Evolutionary conservation across 768 basidiomycete species (phyloP).

Genomic region (Termitomyces eurrhizus): DNA sequence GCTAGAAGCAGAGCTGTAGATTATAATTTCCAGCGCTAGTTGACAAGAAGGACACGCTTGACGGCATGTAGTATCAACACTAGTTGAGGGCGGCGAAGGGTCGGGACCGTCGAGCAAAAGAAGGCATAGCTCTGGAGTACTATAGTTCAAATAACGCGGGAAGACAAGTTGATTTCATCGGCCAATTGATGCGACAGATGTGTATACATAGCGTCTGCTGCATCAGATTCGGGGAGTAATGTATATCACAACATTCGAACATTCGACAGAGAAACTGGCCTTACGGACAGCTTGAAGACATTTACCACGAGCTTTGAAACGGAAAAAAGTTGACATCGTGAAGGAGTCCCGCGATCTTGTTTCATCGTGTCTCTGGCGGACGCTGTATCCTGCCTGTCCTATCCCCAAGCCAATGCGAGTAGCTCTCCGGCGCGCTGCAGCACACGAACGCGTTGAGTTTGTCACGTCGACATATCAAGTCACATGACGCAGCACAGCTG

Average conservation of each 20-base stretch:
- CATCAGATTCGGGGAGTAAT: not conserved
- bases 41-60: not conserved
- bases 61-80: not conserved
- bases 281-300: not conserved
- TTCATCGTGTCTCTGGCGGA: not conserved
- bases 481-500: constrained; percentile 1
- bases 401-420: not conserved
- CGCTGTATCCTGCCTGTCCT: not conserved
- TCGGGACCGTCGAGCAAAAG: not conserved
- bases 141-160: not conserved
- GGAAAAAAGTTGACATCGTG: not conserved
- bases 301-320: not conserved
- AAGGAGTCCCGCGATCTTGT: not conserved
- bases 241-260: too few relatives aligned
- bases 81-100: not conserved
- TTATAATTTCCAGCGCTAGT: too few relatives aligned
- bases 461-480: not conserved
- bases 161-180: not conserved
- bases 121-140: not conserved
- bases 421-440: not conserved
- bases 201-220: not conserved
- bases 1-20: not conserved
- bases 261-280: not conserved
- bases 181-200: not conserved
- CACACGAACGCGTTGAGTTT: not conserved